A percentile compares a stretch with the other conserved stretches of the same genome.
phyloP scores from a whole-genome alignment of 768 basidiomycete species.

The Megacollybia marginata region DNA sequence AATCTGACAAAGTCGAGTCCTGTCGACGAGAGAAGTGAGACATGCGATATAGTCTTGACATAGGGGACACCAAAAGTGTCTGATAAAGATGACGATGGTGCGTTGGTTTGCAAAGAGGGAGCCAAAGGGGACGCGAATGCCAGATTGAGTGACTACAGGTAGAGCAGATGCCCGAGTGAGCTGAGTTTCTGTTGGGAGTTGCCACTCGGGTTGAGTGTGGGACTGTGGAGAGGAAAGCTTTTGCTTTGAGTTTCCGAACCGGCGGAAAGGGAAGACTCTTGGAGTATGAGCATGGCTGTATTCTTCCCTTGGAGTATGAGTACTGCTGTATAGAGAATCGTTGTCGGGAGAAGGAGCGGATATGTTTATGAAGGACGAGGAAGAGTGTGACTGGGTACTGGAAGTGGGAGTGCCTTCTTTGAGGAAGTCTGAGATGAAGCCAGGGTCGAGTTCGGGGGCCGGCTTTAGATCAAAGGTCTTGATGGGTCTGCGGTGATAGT shows the following conservation, averaged over 20 bases:
- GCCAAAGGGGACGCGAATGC: conserved; percentile 59
- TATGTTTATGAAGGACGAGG: conserved; percentile 15
- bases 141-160: conserved; percentile 60
- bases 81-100: conserved; percentile 77
- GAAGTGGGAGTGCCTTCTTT: not conserved
- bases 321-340: conserved; percentile 14
- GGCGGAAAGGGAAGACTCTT: not conserved
- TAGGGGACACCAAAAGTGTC: conserved; percentile 84
- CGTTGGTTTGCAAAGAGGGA: conserved; percentile 42
- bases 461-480: too few species aligned
- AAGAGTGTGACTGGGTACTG: conserved; percentile 2
- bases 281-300: conserved; percentile 3
- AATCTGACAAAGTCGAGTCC: conserved; percentile 31
- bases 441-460: too few species aligned
- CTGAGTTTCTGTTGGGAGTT: conserved; percentile 45
- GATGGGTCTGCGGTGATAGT: too few species aligned
- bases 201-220: conserved; percentile 32
- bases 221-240: conserved; percentile 1
- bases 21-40: conserved; percentile 34
- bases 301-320: conserved; percentile 18
- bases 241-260: not conserved
- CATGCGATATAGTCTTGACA: conserved; percentile 87
- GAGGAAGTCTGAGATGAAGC: not conserved
- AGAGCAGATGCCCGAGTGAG: conserved; percentile 56
- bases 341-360: conserved; percentile 15